A percentile compares a stretch with the other conserved stretches of the same genome.
Evolutionary conservation across 192 early-diverging fungal species (phyloP).

Genomic region (Mortierella antarctica): DNA sequence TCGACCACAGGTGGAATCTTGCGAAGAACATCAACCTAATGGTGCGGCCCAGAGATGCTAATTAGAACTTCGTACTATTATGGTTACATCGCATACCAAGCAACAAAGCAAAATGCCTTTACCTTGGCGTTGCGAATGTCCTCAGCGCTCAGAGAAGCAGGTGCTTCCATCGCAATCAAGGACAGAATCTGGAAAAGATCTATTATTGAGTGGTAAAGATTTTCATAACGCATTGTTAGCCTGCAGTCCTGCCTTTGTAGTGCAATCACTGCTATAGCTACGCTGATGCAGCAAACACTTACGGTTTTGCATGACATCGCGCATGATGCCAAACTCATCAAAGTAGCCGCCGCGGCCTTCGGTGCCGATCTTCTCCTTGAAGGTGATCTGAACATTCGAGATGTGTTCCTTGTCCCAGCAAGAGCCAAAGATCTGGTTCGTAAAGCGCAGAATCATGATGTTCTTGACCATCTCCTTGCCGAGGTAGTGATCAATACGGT

Average conservation of each 20-base stretch:
- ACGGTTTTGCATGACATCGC: slow-evolving; percentile 86
- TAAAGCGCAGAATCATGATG: slow-evolving; percentile 88
- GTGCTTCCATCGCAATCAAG: slow-evolving; percentile 93
- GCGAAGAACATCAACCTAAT: slow-evolving; percentile 75
- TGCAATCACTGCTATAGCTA: background rate
- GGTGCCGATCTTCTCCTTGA: slow-evolving; percentile 96
- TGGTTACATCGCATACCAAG: background rate
- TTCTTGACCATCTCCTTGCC: slow-evolving; percentile 99
- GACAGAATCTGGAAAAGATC: slow-evolving; percentile 91
- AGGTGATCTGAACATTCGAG: slow-evolving; percentile 92
- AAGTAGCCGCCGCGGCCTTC: slow-evolving; percentile 98
- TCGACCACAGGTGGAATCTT: slow-evolving; percentile 80
- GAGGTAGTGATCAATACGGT: slow-evolving; percentile 96
- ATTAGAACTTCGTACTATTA: background rate
- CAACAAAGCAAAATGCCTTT: slow-evolving; percentile 1
- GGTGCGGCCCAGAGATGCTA: background rate
- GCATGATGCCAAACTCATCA: slow-evolving; percentile 96
- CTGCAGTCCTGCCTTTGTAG: background rate
- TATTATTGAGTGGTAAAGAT: slow-evolving; percentile 7
- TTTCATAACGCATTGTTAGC: no score
- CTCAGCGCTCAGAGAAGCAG: slow-evolving; percentile 84
- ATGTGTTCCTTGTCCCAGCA: slow-evolving; percentile 90
- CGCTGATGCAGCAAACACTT: background rate
- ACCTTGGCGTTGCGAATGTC: slow-evolving; percentile 94
- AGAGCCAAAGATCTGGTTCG: slow-evolving; percentile 88